Evolutionary conservation across 2,329 filamentous ascomycete species (phyloP), one percentile per base, ranked within the genome.

Genomic region (Cadophora sp.): DNA sequence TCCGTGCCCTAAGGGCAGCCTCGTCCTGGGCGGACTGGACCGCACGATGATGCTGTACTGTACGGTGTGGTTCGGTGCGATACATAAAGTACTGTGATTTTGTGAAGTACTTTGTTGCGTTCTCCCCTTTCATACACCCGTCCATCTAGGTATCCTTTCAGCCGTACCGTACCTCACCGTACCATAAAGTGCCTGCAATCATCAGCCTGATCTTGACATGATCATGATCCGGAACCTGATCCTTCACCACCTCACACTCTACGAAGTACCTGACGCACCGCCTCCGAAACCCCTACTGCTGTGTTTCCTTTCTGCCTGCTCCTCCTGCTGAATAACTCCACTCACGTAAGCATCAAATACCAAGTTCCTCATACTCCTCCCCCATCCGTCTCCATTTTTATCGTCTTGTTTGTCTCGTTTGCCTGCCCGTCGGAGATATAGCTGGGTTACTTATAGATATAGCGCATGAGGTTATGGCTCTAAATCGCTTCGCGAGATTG

Each of bases 291-390:
- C 11, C 40, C 12, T 43, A 8, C 40, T 43, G 26, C 24, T 53
- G 12, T 53, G 50, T 24, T 16, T 27, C 11, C 24, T 29, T 55
- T 22, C 24, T 53, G 24, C 11, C 16, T 43, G 7, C 3, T 55
- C 53, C 16, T 58, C 29, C 55, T 58, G 55, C 55, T 58, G 31
- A 58, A 58, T 58, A n/a, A 37, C 55, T 37, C 29, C 53, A 58
- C 55, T 22, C 55, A 58, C n/a, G 55, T 58, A 37, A 58, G 55
- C 55, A 37, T 24, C 55, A 37, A 12, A 34, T 24, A 7, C 37
- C 31, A 14, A 19, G 29, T 8, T 37, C 55, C 22, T 58, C 16
- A 12, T 56, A 2, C 53, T 22, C 3, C 53, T 34, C 29, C 19
- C 19, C 29, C 53, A 8, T 34, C 27, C n/a, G 11, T 22, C 53